Conservation (phyloP, 495 filamentous ascomycete species). For the Thermothielavioides terrestris region DNA sequence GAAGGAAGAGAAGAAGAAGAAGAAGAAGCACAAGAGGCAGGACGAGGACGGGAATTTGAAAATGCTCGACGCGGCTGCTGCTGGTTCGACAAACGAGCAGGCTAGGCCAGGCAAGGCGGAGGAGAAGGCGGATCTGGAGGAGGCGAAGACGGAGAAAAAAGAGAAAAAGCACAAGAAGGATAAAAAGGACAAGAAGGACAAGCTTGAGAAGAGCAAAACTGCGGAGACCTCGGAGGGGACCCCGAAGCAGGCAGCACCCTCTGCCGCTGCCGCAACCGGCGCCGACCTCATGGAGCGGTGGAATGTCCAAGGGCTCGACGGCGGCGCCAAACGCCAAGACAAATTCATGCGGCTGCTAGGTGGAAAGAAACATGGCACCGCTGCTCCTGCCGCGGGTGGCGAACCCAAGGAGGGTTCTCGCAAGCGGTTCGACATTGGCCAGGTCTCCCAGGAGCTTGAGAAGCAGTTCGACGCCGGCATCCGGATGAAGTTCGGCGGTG, state of each 20-base stretch:
- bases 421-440: constrained; percentile 26
- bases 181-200: constrained; percentile 10
- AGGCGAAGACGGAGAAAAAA: constrained; percentile 6
- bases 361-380: constrained; percentile 32
- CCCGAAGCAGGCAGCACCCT: neutral
- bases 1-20: neutral
- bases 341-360: constrained; percentile 53
- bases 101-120: neutral
- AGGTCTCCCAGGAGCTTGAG: constrained; percentile 48
- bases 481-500: constrained; percentile 47
- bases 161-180: constrained; percentile 9
- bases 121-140: constrained; percentile 9
- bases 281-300: constrained; percentile 34
- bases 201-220: constrained; percentile 6
- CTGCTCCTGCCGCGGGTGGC: constrained; percentile 3
- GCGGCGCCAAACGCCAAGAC: constrained; percentile 40
- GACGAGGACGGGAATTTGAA: constrained; percentile 6
- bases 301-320: constrained; percentile 45
- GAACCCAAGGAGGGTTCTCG: constrained; percentile 13
- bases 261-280: neutral
- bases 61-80: neutral
- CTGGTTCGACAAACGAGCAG: neutral
- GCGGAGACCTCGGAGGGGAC: neutral
- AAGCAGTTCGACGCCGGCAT: constrained; percentile 51
- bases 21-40: constrained; percentile 4